Conservation (phyloP, 257 asterid species). For the Rehmannia glutinosa region DNA sequence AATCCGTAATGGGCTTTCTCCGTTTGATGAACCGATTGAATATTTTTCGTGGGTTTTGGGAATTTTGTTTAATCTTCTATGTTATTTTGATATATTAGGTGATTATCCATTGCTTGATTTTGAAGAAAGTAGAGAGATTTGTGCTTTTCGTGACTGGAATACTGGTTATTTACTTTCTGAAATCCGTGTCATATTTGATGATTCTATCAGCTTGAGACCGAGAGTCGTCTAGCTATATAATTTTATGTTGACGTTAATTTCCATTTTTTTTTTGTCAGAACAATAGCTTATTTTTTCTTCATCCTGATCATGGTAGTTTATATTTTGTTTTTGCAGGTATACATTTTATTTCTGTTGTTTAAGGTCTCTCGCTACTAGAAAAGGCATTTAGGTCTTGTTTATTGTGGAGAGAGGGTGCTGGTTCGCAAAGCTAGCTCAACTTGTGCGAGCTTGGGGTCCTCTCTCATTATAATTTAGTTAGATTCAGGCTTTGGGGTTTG, state of each 20-base stretch:
- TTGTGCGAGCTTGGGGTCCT: conserved; percentile 56
- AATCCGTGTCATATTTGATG: conserved; percentile 7
- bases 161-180: background rate
- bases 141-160: background rate
- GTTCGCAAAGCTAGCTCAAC: conserved; percentile 35
- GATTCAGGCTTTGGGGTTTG: background rate
- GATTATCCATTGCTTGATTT: conserved; percentile 25
- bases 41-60: background rate
- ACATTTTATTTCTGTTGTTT: conserved; percentile 2
- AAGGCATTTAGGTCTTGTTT: conserved; percentile 23
- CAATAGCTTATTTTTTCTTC: background rate
- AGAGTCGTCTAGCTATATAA: background rate
- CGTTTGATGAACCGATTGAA: conserved; percentile 2
- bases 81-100: conserved; percentile 15
- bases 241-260: background rate
- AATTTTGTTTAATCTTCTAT: conserved; percentile 7
- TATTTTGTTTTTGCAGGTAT: conserved; percentile 21
- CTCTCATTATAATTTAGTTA: conserved; percentile 27
- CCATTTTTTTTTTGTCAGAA: background rate
- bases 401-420: conserved; percentile 49
- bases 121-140: conserved; percentile 17
- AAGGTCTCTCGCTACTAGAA: conserved; percentile 8
- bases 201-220: background rate
- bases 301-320: conserved; percentile 11
- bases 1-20: conserved; percentile 11